Percentiles rank a stretch among this genome's conserved stretches.
These are phyloP conservation scores for Entonaema liquescens DNA, from an alignment of 495 filamentous ascomycete species.

Conservation along the genomic window DNA sequence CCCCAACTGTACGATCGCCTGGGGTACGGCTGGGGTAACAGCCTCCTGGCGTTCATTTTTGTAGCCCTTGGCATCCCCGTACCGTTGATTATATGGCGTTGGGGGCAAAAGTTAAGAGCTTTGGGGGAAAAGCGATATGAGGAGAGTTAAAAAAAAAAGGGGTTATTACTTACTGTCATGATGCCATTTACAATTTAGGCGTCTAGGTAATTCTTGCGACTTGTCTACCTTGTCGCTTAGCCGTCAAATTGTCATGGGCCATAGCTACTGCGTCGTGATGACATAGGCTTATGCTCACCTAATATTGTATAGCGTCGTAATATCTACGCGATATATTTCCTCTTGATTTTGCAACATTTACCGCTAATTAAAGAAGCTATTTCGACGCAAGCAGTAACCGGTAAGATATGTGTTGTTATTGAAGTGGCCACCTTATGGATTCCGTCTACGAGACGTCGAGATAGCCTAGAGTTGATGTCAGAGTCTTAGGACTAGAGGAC, in stretches of 20 bases:
- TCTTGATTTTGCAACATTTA: not conserved
- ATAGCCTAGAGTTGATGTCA: not conserved
- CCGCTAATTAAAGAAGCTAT: not conserved
- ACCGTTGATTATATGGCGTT: slow-evolving; percentile 53
- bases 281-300: not conserved
- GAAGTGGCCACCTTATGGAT: not conserved
- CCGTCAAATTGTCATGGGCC: not conserved
- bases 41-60: slow-evolving; percentile 59
- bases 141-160: not conserved
- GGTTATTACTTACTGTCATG: not conserved
- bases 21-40: slow-evolving; percentile 62
- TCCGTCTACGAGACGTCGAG: not conserved
- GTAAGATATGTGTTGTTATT: not conserved
- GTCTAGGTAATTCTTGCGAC: not conserved
- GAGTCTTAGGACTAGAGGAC: not conserved
- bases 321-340: not conserved
- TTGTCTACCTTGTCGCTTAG: not conserved
- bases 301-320: not conserved
- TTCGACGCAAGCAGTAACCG: no score
- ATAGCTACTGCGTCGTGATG: slow-evolving; percentile 3
- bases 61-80: slow-evolving; percentile 52
- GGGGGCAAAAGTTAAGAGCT: slow-evolving; percentile 44
- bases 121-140: slow-evolving; percentile 18
- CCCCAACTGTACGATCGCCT: slow-evolving; percentile 59
- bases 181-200: not conserved